These are phyloP conservation scores for Triticum turgidum DNA, from an alignment of 176 grass and related monocot genomes.

Conservation along the genomic window DNA sequence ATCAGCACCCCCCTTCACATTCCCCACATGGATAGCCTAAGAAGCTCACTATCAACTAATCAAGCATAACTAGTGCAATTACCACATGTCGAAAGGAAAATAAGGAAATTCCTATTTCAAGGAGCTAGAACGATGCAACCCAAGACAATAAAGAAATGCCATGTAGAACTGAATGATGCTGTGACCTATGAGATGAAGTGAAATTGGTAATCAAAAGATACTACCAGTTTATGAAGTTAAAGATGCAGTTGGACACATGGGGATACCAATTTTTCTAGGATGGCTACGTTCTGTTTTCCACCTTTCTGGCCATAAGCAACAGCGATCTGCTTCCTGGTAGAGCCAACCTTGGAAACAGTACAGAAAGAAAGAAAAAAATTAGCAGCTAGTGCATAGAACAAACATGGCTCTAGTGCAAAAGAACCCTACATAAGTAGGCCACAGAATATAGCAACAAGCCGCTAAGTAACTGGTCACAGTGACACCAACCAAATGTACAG, in stretches of 20 bases:
- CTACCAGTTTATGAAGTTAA: neutral
- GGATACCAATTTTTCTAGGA: constrained; percentile 90
- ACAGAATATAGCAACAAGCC: constrained; percentile 4
- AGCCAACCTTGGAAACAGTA: constrained; percentile 57
- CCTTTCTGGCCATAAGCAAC: constrained; percentile 81
- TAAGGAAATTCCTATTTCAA: neutral
- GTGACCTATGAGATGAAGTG: constrained; percentile 13
- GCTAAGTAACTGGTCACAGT: neutral
- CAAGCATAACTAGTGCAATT: constrained; percentile 8
- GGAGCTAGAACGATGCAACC: neutral
- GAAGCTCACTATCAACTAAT: neutral
- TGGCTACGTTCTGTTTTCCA: constrained; percentile 79
- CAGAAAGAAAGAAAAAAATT: neutral
- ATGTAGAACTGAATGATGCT: neutral
- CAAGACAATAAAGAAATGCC: neutral
- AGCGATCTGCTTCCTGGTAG: constrained; percentile 72
- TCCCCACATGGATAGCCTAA: neutral
- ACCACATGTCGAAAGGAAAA: neutral
- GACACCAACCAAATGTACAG: neutral
- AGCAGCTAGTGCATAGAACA: constrained; percentile 6
- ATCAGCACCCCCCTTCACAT: neutral
- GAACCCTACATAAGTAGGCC: constrained; percentile 3
- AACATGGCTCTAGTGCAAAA: constrained; percentile 4
- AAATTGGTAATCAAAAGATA: constrained; percentile 20
- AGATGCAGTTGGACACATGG: constrained; percentile 6